Base-by-base conservation (phyloP, 805 yeast genomes). In the Kodamaea jinghongensis region DNA sequence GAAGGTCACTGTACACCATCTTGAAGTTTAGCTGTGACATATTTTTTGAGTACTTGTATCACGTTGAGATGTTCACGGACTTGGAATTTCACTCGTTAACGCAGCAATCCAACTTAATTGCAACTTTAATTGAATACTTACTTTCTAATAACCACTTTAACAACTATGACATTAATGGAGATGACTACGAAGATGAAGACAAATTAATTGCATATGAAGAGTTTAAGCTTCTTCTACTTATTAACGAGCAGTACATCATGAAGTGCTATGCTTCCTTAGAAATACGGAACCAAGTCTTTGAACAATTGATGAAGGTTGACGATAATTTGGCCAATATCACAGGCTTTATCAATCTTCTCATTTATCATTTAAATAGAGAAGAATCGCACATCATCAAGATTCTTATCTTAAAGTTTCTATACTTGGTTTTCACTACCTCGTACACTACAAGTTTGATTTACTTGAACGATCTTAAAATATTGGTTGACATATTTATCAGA, bases 181-280 rank as follows among this genome's bases (percentile, higher is more conserved):
- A 63, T 30, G 65, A 61, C 50, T 59, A 17, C 7, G 77, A 73
- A 32, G 82, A 83, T 54, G 73, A 79, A 34, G 71, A 70, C 46
- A 83, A 80, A 53, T 49, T 65, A n/a, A 56, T 63, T 10, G 70
- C 73, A 8, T 79, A 78, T 45, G 76, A 86, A 28, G 80, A 83
- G 45, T 81, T 89, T 65, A 81, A 80, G 51, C 64, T 86, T 11
- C 59, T 90, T 9, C 65, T 90, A 28, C 81, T 88, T 1, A 65
- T 90, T 17, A 90, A 90, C 60, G 96, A 90, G 56, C 96, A 90
- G 60, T 90, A 79, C 60, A 78, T 90, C 82, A 83, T 87, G 77
- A 45, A 68, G 49, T 58, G 72, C 48, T 51, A 71, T 58, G 42
- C 60, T 4, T 51, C 57, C 27, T 38, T 48, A 1, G 45, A 45